Conservation (phyloP, 2,329 filamentous ascomycete genomes). For the Bipolaris zeicola region DNA sequence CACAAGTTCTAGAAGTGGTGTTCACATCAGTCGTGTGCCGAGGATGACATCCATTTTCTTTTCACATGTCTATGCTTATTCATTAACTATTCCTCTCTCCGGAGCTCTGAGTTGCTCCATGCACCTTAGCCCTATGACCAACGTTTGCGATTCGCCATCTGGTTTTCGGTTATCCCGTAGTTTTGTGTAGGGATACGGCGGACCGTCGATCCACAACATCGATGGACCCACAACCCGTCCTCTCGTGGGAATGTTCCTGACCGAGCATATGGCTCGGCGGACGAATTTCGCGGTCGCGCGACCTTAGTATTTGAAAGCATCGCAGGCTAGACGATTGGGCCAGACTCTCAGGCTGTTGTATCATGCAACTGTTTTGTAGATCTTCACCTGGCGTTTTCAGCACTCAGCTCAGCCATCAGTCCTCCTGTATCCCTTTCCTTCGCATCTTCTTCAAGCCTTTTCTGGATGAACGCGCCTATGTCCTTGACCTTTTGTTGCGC, state of each 20-base stretch:
- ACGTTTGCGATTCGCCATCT: slow-evolving; percentile 3
- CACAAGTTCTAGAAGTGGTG: slow-evolving; percentile 19
- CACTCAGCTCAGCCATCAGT: slow-evolving; percentile 77
- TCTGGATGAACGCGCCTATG: slow-evolving; percentile 74
- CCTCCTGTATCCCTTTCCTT: slow-evolving; percentile 80
- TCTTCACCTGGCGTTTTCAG: slow-evolving; percentile 78
- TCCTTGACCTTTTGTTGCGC: slow-evolving; percentile 82
- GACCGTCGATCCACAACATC: slow-evolving; percentile 8
- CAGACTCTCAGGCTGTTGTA: slow-evolving; percentile 24
- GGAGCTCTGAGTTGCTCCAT: not conserved
- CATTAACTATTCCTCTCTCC: slow-evolving; percentile 1
- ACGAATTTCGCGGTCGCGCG: slow-evolving; percentile 24
- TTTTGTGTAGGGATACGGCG: not conserved
- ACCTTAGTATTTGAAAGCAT: slow-evolving; percentile 11
- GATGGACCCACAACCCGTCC: slow-evolving; percentile 2
- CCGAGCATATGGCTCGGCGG: slow-evolving; percentile 15
- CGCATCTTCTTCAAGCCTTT: slow-evolving; percentile 75
- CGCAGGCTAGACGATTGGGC: slow-evolving; percentile 11
- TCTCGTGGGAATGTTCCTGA: slow-evolving; percentile 7
- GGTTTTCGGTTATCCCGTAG: slow-evolving; percentile 3
- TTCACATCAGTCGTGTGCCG: not conserved
- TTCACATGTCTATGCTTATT: slow-evolving; percentile 6
- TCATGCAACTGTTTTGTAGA: slow-evolving; percentile 12
- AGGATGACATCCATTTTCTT: not conserved
- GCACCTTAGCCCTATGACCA: not conserved